Evolutionary conservation across 345 rosid genomes (phyloP), one percentile per base, ranked within the genome.

Genomic region (Eutrema heterophyllum): DNA sequence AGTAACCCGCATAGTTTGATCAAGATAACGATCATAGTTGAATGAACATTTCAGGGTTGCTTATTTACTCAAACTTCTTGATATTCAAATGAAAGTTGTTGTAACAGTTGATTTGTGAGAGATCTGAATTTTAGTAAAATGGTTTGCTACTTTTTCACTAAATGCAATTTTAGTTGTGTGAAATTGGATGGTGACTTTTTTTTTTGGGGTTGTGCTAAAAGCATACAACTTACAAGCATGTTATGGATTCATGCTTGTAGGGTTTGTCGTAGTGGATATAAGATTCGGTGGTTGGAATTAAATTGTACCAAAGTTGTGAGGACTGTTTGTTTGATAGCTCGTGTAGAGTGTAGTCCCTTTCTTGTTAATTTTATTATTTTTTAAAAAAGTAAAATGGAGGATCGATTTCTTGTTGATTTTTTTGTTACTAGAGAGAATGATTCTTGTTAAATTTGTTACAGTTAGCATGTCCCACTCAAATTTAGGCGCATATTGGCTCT

Each of bases 391-490:
- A 21, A 21, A 21, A 21, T 21, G 24, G 24, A 21, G 24, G 24
- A 21, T 21, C 24, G 24, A 21, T 21, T 32, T 32, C 6, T 26
- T 11, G 9, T 15, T 56, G 11, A 14, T 32, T 56, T 56, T 50
- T 32, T 32, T 32, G n/a, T 32, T 32, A 32, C 35, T 0, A 32
- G 35, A 32, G 35, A 32, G 5, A 32, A 32, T 32, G 35, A 32
- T 32, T 32, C 30, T 29, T 40, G 10, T 13, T 4, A 43, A 46
- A 3, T 30, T 29, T 30, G 58, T 18, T 21, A 75, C 43, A 50
- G 68, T 67, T 67, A 64, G 63, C 68, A 21, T 68, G 74, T 75
- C 50, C 68, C 63, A 43, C 44, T 62, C 68, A 54, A 33, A 43
- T 68, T 12, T 43, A 54, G 55, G 40, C 39, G 56, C 64, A 68